phyloP scores from a whole-genome alignment of 768 basidiomycete genomes.

The Mrakia frigida region DNA sequence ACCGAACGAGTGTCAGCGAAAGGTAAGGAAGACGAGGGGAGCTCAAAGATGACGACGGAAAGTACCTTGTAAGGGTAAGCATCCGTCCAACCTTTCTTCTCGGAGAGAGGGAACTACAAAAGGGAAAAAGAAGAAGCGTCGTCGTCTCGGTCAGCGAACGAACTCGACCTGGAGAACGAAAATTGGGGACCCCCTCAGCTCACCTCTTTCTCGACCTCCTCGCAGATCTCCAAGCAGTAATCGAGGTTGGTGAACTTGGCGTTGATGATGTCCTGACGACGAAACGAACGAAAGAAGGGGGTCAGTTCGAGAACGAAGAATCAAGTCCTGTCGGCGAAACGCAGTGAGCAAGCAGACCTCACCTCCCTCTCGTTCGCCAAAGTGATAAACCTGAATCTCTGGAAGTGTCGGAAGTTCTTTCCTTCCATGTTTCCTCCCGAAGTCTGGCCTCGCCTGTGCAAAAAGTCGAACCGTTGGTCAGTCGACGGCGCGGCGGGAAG shows the following conservation, averaged over 20 bases:
- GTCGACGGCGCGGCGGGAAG: background rate
- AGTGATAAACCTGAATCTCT: slow-evolving; percentile 19
- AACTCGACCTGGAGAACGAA: background rate
- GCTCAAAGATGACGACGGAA: background rate
- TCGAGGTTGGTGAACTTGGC: slow-evolving; percentile 15
- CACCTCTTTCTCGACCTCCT: background rate
- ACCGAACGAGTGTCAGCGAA: background rate
- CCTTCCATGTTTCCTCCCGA: slow-evolving; percentile 15
- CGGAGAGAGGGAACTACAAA: background rate
- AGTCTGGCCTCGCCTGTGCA: slow-evolving; percentile 3
- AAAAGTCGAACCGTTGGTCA: background rate
- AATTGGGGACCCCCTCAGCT: too few species aligned
- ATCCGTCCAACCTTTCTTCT: slow-evolving; percentile 1
- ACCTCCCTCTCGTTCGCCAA: slow-evolving; percentile 8
- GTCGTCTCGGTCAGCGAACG: background rate
- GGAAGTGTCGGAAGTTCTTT: slow-evolving; percentile 8
- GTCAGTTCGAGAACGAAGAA: too few species aligned
- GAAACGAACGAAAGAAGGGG: too few species aligned
- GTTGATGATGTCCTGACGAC: slow-evolving; percentile 8
- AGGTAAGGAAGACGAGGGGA: background rate
- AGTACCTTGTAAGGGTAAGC: slow-evolving; percentile 18
- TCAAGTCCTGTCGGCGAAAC: background rate
- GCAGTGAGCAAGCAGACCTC: background rate
- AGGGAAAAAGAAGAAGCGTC: background rate
- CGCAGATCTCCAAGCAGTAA: slow-evolving; percentile 12